Percentiles rank a stretch among this genome's conserved stretches.
These are phyloP conservation scores for Rhododendron vialii DNA, from an alignment of 148 eudicot species.

Conservation along the genomic window DNA sequence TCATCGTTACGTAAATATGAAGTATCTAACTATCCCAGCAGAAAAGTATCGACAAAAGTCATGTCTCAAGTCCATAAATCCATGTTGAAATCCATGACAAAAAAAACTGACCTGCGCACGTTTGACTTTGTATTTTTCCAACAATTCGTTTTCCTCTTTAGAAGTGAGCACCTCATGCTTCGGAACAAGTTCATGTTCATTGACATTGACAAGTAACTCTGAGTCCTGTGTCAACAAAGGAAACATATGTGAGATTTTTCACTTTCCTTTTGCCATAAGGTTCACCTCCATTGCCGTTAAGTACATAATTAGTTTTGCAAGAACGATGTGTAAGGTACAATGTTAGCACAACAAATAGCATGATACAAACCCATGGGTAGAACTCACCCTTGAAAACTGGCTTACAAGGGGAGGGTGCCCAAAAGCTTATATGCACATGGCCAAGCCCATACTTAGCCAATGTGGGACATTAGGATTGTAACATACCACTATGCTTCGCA, in stretches of 20 bases:
- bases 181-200: neutral
- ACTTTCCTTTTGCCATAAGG: neutral
- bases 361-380: no score
- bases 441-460: no score
- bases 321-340: neutral
- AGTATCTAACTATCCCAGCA: neutral
- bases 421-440: no score
- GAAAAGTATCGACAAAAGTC: neutral
- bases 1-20: neutral
- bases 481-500: no score
- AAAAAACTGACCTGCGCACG: neutral
- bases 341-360: neutral
- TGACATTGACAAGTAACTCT: neutral
- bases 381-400: no score
- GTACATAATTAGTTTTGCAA: neutral
- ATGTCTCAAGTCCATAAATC: neutral
- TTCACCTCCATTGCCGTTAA: neutral
- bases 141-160: neutral
- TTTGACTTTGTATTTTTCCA: neutral
- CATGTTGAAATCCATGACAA: neutral
- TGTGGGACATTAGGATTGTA: no score
- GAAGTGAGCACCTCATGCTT: conserved; percentile 1
- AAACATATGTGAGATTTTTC: neutral
- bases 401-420: no score
- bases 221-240: neutral